phyloP scores from a whole-genome alignment of 1,139 yeast genomes.

The Entelexis paramagnoliae region DNA sequence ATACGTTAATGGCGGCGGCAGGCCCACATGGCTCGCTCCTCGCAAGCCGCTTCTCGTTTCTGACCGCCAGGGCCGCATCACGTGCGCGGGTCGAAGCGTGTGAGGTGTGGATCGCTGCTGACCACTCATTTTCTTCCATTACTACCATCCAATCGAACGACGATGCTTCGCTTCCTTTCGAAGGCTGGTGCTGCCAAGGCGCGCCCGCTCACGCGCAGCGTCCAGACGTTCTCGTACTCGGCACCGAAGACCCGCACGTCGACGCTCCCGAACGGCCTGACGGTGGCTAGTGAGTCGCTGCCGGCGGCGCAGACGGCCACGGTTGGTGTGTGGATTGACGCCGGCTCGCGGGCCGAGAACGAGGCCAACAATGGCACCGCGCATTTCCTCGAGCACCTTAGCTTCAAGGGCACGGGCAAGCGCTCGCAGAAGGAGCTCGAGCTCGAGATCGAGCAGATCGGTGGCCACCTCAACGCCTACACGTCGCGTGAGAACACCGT shows the following conservation, averaged over 20 bases:
- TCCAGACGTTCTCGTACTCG: slow-evolving; percentile 27
- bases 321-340: slow-evolving; percentile 95
- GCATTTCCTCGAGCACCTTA: slow-evolving; percentile 89
- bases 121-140: slow-evolving; percentile 21
- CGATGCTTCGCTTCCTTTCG: slow-evolving; percentile 22
- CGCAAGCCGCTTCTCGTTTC: too few relatives aligned
- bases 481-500: slow-evolving; percentile 97
- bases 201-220: slow-evolving; percentile 22
- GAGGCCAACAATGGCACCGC: slow-evolving; percentile 85
- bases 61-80: not conserved
- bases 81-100: not conserved
- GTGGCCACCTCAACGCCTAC: slow-evolving; percentile 94
- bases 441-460: slow-evolving; percentile 88
- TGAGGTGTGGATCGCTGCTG: slow-evolving; percentile 9
- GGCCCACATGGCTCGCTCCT: too few relatives aligned
- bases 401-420: slow-evolving; percentile 82
- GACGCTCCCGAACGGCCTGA: slow-evolving; percentile 69
- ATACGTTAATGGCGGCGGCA: too few relatives aligned
- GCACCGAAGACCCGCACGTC: slow-evolving; percentile 49
- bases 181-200: slow-evolving; percentile 19
- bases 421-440: slow-evolving; percentile 81
- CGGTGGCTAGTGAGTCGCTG: slow-evolving; percentile 81
- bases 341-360: slow-evolving; percentile 95
- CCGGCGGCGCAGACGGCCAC: slow-evolving; percentile 93
- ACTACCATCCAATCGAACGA: slow-evolving; percentile 5